Conservation (phyloP, 306 rosid species). For the Corylus heterophylla region DNA sequence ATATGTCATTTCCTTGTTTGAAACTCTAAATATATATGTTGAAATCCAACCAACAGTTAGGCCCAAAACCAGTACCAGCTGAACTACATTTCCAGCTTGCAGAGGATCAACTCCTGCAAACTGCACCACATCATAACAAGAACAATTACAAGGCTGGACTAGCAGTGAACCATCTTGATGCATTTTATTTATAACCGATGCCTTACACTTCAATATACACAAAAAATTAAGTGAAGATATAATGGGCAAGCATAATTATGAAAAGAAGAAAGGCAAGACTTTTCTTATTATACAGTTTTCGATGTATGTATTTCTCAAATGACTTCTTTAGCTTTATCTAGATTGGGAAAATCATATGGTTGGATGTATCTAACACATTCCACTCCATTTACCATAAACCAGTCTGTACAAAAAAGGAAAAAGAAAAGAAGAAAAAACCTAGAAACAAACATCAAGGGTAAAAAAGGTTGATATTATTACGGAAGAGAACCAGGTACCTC, state of each 20-base stretch:
- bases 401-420: no score
- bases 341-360: no score
- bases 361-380: not conserved
- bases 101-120: slow-evolving; percentile 82
- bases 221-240: not conserved
- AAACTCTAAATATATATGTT: slow-evolving; percentile 88
- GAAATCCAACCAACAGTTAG: slow-evolving; percentile 93
- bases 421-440: not conserved
- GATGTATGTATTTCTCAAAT: not conserved
- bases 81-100: slow-evolving; percentile 97
- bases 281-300: not conserved
- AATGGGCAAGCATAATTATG: not conserved
- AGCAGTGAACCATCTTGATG: not conserved
- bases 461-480: not conserved
- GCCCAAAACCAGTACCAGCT: slow-evolving; percentile 89
- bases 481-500: slow-evolving; percentile 54
- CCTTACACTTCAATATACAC: not conserved
- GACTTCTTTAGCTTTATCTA: not conserved
- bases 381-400: not conserved
- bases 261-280: not conserved
- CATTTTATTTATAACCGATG: not conserved
- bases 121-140: slow-evolving; percentile 41
- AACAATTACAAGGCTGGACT: slow-evolving; percentile 20
- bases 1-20: slow-evolving; percentile 98
- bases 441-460: not conserved